These are phyloP conservation scores for Lactarius akahatsu DNA, from an alignment of 768 basidiomycete genomes.

Conservation along the genomic window DNA sequence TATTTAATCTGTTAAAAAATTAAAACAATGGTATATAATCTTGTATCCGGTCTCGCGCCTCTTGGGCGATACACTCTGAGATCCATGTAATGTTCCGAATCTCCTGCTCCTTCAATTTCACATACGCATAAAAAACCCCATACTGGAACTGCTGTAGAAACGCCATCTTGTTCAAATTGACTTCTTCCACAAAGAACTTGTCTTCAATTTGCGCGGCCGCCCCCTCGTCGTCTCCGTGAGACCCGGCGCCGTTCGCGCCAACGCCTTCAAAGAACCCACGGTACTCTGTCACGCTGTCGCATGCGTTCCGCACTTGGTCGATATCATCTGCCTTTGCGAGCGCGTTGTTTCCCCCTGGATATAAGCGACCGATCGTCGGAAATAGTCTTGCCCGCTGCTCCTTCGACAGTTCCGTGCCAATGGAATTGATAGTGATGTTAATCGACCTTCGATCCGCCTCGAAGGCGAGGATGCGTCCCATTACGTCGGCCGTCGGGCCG, in stretches of 20 bases:
- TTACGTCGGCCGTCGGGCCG: constrained; percentile 84
- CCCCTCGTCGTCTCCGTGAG: constrained; percentile 37
- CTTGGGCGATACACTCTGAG: constrained; percentile 97
- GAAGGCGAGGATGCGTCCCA: constrained; percentile 89
- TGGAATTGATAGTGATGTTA: constrained; percentile 99
- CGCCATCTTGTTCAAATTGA: constrained; percentile 88
- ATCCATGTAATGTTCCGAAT: constrained; percentile 90
- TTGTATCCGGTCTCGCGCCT: constrained; percentile 92
- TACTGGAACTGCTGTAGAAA: constrained; percentile 98
- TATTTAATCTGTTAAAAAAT: constrained; percentile 28
- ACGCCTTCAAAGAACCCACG: constrained; percentile 79
- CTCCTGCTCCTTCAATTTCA: constrained; percentile 91
- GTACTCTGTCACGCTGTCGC: constrained; percentile 89
- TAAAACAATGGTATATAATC: constrained; percentile 92
- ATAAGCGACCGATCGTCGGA: constrained; percentile 90
- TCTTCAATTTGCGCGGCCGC: constrained; percentile 79
- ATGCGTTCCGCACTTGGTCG: constrained; percentile 84
- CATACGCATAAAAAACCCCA: constrained; percentile 88
- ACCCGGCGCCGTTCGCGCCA: constrained; percentile 36
- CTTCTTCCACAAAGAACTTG: constrained; percentile 91
- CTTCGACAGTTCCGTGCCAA: constrained; percentile 91
- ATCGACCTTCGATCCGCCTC: constrained; percentile 96
- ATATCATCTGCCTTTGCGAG: constrained; percentile 94
- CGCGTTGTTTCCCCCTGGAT: constrained; percentile 92
- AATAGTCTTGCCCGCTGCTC: constrained; percentile 94